Conservation (phyloP, 306 rosid genomes). For the Carpinus fangiana region DNA sequence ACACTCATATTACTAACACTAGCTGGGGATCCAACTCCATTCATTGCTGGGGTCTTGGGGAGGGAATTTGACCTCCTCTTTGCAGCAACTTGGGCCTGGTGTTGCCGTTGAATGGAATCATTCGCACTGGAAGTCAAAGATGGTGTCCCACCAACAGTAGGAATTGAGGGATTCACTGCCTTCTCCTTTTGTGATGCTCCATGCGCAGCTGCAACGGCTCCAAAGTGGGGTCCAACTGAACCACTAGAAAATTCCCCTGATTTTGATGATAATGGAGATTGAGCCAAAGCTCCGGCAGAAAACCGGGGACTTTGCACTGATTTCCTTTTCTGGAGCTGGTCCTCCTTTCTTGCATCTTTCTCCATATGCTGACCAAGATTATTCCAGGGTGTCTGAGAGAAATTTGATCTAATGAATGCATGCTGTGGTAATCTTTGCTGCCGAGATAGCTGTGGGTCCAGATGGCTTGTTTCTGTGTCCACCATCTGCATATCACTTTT, state of each 20-base stretch:
- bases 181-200: conserved; percentile 77
- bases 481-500: conserved; percentile 50
- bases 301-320: conserved; percentile 81
- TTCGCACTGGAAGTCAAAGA: conserved; percentile 68
- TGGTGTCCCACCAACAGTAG: conserved; percentile 65
- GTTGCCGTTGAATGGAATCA: conserved; percentile 87
- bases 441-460: conserved; percentile 71
- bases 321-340: conserved; percentile 71
- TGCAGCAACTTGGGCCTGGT: conserved; percentile 69
- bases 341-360: conserved; percentile 83
- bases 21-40: conserved; percentile 85
- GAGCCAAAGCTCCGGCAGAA: conserved; percentile 70
- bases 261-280: conserved; percentile 80
- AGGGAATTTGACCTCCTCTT: conserved; percentile 78
- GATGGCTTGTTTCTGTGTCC: conserved; percentile 63
- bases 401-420: conserved; percentile 60
- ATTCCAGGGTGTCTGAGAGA: conserved; percentile 78
- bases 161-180: conserved; percentile 52
- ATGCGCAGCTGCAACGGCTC: conserved; percentile 53
- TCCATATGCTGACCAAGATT: conserved; percentile 67
- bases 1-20: conserved; percentile 74
- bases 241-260: conserved; percentile 93
- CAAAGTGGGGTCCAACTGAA: conserved; percentile 78
- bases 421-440: conserved; percentile 59
- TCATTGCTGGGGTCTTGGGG: conserved; percentile 76